Evolutionary conservation across 768 basidiomycete species (phyloP), one percentile per base, ranked within the genome.

Genomic region (Jaapia argillacea): DNA sequence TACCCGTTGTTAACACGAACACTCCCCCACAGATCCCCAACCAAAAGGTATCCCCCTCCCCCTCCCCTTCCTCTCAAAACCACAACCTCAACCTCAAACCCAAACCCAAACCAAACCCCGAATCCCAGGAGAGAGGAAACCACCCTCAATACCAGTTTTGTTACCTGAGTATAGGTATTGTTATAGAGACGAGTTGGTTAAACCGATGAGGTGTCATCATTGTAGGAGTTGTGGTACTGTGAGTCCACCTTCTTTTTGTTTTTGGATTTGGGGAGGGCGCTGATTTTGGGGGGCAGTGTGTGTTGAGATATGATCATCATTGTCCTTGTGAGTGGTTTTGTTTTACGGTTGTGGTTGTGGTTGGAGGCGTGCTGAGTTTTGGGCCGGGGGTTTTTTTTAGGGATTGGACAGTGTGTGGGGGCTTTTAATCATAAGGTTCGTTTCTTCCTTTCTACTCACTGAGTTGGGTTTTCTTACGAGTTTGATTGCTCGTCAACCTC

Each of bases 391-490:
- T 58, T 46, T 42, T 38, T n/a, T n/a, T n/a, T n/a, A 78, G 86
- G 91, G 92, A 81, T 97, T 42, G 92, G 92, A 7, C 87, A 91
- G 54, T 97, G 92, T 51, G 88, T 96, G 16, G 92, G 92, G 7
- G 92, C 90, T 41, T 75, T 77, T 28, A 97, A 97, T 56, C 85
- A 93, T 51, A 91, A 90, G 63, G 87, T 84, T 45, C 18, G 69
- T 44, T 6, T 38, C 7, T 27, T 16, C 10, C 35, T 31, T 36
- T 37, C 18, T 1, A 33, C 5, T 18, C 2, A 23, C 27, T 26
- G 26, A 33, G 10, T 40, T 20, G 23, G 31, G 18, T 20, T 45
- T 28, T 28, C 3, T 43, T 13, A 35, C 2, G 5, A 14, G 7
- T 22, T 38, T 40, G 28, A n/a, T 31, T 48, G 35, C 52, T 40